Percentiles rank a stretch among this genome's conserved stretches.
Evolutionary conservation across 441 rosid species (phyloP).

Genomic region (California macrophylla): DNA sequence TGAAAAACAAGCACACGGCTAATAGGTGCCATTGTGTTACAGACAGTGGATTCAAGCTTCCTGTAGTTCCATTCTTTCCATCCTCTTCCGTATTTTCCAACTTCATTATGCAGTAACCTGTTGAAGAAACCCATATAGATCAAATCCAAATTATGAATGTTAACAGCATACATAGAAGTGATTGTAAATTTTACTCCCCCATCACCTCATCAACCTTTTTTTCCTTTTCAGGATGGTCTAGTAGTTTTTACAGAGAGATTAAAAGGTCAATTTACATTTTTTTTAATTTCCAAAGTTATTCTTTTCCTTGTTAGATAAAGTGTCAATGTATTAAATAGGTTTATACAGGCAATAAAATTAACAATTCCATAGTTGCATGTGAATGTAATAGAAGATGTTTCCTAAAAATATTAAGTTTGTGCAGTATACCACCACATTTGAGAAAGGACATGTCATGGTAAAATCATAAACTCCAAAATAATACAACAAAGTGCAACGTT

Average conservation of each 20-base stretch:
- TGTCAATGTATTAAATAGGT: neutral
- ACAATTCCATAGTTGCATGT: neutral
- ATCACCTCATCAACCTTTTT: neutral
- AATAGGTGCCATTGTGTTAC: conserved; percentile 77
- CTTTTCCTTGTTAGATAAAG: neutral
- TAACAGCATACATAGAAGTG: neutral
- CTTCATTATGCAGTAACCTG: conserved; percentile 79
- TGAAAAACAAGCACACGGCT: conserved; percentile 66
- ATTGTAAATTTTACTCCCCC: neutral
- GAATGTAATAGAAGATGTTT: neutral
- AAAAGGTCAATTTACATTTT: neutral
- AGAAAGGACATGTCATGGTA: neutral
- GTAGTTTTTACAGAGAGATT: neutral
- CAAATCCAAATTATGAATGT: neutral
- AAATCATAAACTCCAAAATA: conserved; percentile 10
- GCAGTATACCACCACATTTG: neutral
- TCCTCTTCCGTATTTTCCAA: conserved; percentile 43
- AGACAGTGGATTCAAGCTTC: conserved; percentile 43
- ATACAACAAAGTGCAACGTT: neutral
- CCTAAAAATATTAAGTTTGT: neutral
- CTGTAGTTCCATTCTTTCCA: conserved; percentile 16
- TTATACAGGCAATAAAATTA: neutral
- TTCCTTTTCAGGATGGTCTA: neutral
- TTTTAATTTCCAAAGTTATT: neutral
- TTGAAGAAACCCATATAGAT: conserved; percentile 12